Conservation (phyloP, 805 yeast genomes). For the Babjeviella inositovora region DNA sequence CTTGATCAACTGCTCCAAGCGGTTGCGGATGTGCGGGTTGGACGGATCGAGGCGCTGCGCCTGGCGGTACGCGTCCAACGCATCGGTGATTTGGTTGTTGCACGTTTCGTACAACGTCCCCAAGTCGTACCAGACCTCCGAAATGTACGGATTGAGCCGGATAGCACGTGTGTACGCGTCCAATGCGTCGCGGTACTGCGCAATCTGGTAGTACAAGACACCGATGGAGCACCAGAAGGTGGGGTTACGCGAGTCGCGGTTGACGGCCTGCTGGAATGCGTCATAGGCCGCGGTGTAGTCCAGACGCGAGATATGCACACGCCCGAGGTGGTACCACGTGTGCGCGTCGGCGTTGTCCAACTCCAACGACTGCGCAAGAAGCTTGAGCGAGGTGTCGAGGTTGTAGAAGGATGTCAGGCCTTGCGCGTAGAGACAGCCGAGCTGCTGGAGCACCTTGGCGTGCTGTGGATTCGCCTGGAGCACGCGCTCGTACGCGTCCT, state of each 20-base stretch:
- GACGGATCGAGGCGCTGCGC: constrained; percentile 93
- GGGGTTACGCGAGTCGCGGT: constrained; percentile 91
- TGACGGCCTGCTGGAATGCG: constrained; percentile 97
- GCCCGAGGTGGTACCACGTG: constrained; percentile 92
- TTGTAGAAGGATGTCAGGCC: constrained; percentile 57
- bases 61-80: constrained; percentile 91
- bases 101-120: constrained; percentile 96
- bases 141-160: constrained; percentile 84
- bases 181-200: constrained; percentile 91
- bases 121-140: constrained; percentile 97
- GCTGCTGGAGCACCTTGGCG: constrained; percentile 88
- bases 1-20: constrained; percentile 72
- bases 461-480: constrained; percentile 82
- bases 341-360: constrained; percentile 87
- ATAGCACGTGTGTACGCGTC: constrained; percentile 97
- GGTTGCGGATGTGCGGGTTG: constrained; percentile 85
- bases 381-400: constrained; percentile 67
- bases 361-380: constrained; percentile 76
- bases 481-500: constrained; percentile 91
- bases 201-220: constrained; percentile 88
- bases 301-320: constrained; percentile 92
- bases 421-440: constrained; percentile 87
- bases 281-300: constrained; percentile 95
- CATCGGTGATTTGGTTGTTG: constrained; percentile 88
- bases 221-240: constrained; percentile 97